These are phyloP conservation scores for Endothia cerciana DNA, from an alignment of 2,329 filamentous ascomycete genomes.

Conservation along the genomic window DNA sequence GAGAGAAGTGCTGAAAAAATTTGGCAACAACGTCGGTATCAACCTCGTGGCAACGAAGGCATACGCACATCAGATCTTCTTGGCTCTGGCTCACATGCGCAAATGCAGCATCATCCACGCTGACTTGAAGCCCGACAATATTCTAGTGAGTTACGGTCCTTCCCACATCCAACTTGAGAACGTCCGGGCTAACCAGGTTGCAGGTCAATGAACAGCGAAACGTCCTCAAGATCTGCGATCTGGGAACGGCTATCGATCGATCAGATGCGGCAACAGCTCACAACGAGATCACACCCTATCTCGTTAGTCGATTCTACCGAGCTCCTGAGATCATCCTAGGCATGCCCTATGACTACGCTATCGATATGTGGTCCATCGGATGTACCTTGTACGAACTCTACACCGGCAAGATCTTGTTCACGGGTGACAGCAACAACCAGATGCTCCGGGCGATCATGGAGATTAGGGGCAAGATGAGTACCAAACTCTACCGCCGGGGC, in stretches of 20 bases:
- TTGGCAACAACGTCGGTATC: conserved; percentile 91
- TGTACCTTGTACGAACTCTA: conserved; percentile 97
- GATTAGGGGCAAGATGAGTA: conserved; percentile 87
- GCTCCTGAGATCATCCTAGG: conserved; percentile 96
- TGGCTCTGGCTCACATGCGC: conserved; percentile 83
- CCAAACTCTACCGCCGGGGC: conserved; percentile 85
- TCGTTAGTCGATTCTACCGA: conserved; percentile 96
- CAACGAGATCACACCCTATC: conserved; percentile 89
- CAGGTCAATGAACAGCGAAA: conserved; percentile 80
- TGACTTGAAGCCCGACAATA: conserved; percentile 97
- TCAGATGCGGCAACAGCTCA: conserved; percentile 73
- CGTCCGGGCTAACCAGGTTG: conserved; percentile 34
- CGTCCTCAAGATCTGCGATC: conserved; percentile 89
- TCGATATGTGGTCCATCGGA: conserved; percentile 97
- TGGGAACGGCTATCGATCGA: conserved; percentile 92
- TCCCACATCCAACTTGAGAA: too few species aligned
- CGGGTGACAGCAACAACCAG: conserved; percentile 94
- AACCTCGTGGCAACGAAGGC: conserved; percentile 84
- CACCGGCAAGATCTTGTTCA: conserved; percentile 96
- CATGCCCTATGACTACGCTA: conserved; percentile 91
- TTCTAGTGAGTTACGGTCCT: conserved; percentile 63
- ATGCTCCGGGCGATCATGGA: conserved; percentile 98
- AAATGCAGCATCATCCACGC: conserved; percentile 94
- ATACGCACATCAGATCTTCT: conserved; percentile 93
- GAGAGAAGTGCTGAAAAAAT: conserved; percentile 92